phyloP scores from a whole-genome alignment of 495 filamentous ascomycete genomes.

The Neurospora sp. region DNA sequence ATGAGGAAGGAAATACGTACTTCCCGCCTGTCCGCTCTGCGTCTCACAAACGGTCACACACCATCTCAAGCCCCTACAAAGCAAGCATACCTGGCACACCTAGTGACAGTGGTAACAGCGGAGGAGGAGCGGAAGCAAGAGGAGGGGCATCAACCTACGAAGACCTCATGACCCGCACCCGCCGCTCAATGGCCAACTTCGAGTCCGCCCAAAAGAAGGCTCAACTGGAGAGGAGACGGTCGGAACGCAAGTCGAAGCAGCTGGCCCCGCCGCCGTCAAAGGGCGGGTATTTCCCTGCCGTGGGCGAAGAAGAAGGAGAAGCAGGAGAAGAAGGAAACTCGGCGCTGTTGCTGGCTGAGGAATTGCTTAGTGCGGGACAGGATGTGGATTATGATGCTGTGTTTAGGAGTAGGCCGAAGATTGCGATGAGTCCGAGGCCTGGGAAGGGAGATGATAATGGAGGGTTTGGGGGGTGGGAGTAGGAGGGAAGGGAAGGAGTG shows the following conservation, averaged over 20 bases:
- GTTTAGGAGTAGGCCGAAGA: slow-evolving; percentile 73
- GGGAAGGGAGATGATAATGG: slow-evolving; percentile 12
- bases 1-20: slow-evolving; percentile 6
- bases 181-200: slow-evolving; percentile 68
- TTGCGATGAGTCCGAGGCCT: slow-evolving; percentile 68
- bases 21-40: slow-evolving; percentile 3
- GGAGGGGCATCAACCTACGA: slow-evolving; percentile 15
- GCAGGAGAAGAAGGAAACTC: slow-evolving; percentile 5
- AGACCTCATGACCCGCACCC: slow-evolving; percentile 62
- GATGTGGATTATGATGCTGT: slow-evolving; percentile 78
- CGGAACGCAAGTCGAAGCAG: slow-evolving; percentile 33
- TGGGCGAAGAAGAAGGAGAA: slow-evolving; percentile 27
- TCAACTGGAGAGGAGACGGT: slow-evolving; percentile 47
- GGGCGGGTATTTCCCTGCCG: slow-evolving; percentile 27
- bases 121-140: neutral
- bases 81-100: neutral
- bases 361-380: slow-evolving; percentile 37
- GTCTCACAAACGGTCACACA: slow-evolving; percentile 15
- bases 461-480: neutral
- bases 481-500: neutral
- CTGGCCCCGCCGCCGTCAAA: slow-evolving; percentile 1
- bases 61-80: slow-evolving; percentile 8
- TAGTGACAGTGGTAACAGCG: neutral
- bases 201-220: slow-evolving; percentile 42
- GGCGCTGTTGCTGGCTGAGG: slow-evolving; percentile 19